Evolutionary conservation across 345 rosid genomes (phyloP), one percentile per base, ranked within the genome.

Genomic region (Brassica nigra): DNA sequence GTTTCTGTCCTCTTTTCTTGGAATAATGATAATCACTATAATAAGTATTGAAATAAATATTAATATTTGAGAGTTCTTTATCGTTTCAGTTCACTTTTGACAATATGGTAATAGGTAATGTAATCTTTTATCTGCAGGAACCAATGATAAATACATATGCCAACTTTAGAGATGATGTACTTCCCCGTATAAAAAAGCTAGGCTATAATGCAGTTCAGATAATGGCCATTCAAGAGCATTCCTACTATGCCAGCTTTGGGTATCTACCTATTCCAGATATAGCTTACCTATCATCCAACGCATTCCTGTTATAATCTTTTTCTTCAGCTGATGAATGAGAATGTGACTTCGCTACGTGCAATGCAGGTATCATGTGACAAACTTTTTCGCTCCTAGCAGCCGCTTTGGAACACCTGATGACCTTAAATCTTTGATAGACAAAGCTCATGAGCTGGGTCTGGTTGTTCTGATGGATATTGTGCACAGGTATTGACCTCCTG

Each of bases 181-280:
- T 95, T 84, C 99, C 99, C 62, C 97, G 97, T 63, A 91, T 95
- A 76, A 95, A 95, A 86, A 87, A 59, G 76, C 93, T 95, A 64
- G 99, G 97, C 61, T 95, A 95, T 75, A 95, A 95, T 87, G 95
- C 95, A 49, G 97, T 95, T 73, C 99, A 95, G 88, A 86, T 95
- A 80, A 95, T 95, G 99, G 99, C 99, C 68, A 90, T 95, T 81
- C 97, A 95, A 83, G 99, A 95, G 84, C 99, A 95, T 78, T 90
- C 99, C 20, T 92, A 95, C 80, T 95, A 95, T 80, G 97, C 91
- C 72, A 95, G 99, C 88, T 95, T 95, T 81, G 99, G 99, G 99
- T 95, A 92, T 66, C 37, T 47, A 65, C 44, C 67, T 77, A 61
- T 77, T 49, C 70, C 5, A 14, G 71, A 68, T 66, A 69, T 71